phyloP scores from a whole-genome alignment of 495 filamentous ascomycete genomes.

The Cercophora samala region DNA sequence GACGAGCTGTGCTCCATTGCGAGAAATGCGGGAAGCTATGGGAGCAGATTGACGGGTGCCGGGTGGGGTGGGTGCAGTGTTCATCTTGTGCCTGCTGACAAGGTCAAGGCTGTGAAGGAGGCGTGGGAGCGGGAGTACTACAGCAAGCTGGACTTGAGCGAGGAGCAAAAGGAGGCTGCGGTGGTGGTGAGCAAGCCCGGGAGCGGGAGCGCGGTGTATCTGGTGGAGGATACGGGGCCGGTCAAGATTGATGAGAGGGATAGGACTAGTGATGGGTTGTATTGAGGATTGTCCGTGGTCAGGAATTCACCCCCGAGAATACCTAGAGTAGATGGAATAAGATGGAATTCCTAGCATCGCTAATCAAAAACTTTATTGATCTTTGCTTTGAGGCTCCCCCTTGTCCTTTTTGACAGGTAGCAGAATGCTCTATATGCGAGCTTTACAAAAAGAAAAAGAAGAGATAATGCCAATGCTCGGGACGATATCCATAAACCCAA shows the following conservation, averaged over 20 bases:
- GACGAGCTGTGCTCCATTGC: conserved; percentile 84
- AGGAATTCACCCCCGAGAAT: too few relatives aligned
- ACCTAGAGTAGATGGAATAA: too few relatives aligned
- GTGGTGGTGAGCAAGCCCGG: conserved; percentile 89
- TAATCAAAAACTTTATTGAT: too few relatives aligned
- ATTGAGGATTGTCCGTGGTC: too few relatives aligned
- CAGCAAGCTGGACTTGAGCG: conserved; percentile 65
- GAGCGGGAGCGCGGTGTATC: conserved; percentile 58
- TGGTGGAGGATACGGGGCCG: conserved; percentile 22
- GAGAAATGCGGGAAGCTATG: conserved; percentile 71
- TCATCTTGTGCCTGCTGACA: conserved; percentile 82
- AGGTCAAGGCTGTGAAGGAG: conserved; percentile 74
- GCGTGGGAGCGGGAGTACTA: conserved; percentile 83
- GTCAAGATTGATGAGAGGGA: conserved; percentile 3
- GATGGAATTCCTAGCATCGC: too few relatives aligned
- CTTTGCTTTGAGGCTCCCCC: too few relatives aligned
- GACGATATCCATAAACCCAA: background rate
- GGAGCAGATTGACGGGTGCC: conserved; percentile 85
- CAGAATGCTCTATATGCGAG: too few relatives aligned
- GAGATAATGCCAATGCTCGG: background rate
- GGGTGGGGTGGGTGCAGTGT: conserved; percentile 97
- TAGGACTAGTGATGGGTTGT: conserved; percentile 13
- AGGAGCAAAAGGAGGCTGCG: conserved; percentile 70
- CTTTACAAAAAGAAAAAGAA: background rate
- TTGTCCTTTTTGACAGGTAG: too few relatives aligned